phyloP scores from a whole-genome alignment of 257 asterid genomes.

The Solanum neorickii region DNA sequence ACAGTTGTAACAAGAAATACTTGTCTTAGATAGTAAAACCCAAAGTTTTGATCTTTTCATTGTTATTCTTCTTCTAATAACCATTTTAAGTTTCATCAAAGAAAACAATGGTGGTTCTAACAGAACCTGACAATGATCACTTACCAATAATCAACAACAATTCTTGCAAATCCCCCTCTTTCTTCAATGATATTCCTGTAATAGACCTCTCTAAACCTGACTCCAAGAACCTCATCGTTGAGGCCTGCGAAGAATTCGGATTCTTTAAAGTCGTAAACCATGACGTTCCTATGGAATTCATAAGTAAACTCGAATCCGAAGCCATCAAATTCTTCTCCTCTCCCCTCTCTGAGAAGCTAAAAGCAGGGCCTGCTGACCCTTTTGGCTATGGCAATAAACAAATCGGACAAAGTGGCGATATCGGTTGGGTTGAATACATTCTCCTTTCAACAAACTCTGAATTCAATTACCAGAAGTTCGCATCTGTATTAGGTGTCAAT shows the following conservation, averaged over 20 bases:
- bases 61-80: not conserved
- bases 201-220: conserved; percentile 15
- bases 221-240: conserved; percentile 1
- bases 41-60: not conserved
- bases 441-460: not conserved
- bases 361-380: conserved; percentile 9
- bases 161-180: not conserved
- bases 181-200: not conserved
- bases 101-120: not conserved
- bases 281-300: not conserved
- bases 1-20: not conserved
- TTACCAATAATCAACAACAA: conserved; percentile 3
- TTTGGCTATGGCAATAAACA: conserved; percentile 13
- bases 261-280: conserved; percentile 17
- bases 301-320: conserved; percentile 3
- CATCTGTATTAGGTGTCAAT: not conserved
- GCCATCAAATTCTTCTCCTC: conserved; percentile 4
- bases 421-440: conserved; percentile 16
- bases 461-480: not conserved
- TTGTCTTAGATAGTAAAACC: not conserved
- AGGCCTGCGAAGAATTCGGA: conserved; percentile 16
- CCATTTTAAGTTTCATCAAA: not conserved
- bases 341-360: conserved; percentile 4
- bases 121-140: conserved; percentile 14
- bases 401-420: conserved; percentile 10